A percentile compares a stretch with the other conserved stretches of the same genome.
Evolutionary conservation across 306 rosid species (phyloP).

Genomic region (Gastrolobium bilobum): DNA sequence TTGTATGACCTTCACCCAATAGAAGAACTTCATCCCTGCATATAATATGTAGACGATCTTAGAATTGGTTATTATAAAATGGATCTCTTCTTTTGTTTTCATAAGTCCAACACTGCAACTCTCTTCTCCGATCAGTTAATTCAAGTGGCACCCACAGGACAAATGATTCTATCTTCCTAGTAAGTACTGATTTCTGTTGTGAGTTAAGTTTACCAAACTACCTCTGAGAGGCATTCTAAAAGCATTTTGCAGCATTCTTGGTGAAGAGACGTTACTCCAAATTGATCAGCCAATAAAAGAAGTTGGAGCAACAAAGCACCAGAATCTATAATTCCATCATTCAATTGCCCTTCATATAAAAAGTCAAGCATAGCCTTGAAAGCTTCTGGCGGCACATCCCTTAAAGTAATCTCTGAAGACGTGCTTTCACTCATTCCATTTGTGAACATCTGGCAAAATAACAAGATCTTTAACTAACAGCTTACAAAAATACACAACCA

Average conservation of each 20-base stretch:
- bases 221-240: constrained; percentile 93
- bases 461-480: constrained; percentile 37
- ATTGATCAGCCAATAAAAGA: constrained; percentile 87
- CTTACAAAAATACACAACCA: constrained; percentile 37
- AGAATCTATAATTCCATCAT: constrained; percentile 66
- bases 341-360: constrained; percentile 79
- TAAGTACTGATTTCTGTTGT: constrained; percentile 40
- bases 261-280: constrained; percentile 89
- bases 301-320: constrained; percentile 79
- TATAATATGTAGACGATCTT: constrained; percentile 77
- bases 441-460: constrained; percentile 86
- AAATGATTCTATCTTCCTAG: constrained; percentile 48
- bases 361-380: constrained; percentile 82
- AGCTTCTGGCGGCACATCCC: constrained; percentile 87
- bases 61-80: constrained; percentile 63
- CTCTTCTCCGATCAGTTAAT: constrained; percentile 74
- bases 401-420: constrained; percentile 73
- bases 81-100: constrained; percentile 85
- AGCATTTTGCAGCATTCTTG: constrained; percentile 94
- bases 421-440: constrained; percentile 97
- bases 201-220: constrained; percentile 61
- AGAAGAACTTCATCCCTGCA: constrained; percentile 98
- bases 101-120: constrained; percentile 73
- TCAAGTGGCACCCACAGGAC: constrained; percentile 60
- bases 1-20: constrained; percentile 89